These are phyloP conservation scores for Eucalyptus regnans DNA, from an alignment of 345 rosid species.

Conservation along the genomic window DNA sequence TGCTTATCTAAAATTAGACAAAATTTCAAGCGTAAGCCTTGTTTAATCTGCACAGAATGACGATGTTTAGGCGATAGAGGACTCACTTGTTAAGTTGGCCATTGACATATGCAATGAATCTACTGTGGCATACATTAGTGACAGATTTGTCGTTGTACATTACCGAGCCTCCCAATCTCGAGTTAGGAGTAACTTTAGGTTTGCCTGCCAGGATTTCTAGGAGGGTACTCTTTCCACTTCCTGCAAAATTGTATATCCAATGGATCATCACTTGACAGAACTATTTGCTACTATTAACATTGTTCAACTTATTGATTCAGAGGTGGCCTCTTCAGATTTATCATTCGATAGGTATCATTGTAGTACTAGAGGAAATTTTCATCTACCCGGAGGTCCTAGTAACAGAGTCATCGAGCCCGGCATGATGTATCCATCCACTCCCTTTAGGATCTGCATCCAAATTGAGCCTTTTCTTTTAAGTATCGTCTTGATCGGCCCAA, in stretches of 20 bases:
- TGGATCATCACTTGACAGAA: background rate
- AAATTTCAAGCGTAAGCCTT: background rate
- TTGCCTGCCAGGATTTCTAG: constrained; percentile 13
- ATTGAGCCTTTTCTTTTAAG: background rate
- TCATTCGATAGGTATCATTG: background rate
- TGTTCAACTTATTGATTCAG: background rate
- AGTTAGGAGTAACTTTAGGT: background rate
- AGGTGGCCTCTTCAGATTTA: background rate
- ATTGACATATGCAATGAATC: constrained; percentile 8
- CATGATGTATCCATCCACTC: constrained; percentile 20
- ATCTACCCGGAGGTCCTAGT: constrained; percentile 21
- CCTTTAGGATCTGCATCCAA: constrained; percentile 10
- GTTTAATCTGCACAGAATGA: background rate
- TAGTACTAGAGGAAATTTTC: background rate
- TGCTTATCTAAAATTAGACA: background rate
- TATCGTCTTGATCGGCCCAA: constrained; percentile 7
- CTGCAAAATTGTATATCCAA: background rate
- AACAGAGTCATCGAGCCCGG: constrained; percentile 16
- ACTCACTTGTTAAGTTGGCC: constrained; percentile 15
- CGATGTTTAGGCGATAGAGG: background rate
- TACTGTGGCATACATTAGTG: constrained; percentile 5
- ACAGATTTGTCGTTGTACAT: constrained; percentile 10
- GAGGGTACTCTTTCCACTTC: constrained; percentile 17
- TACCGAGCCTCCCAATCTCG: constrained; percentile 4
- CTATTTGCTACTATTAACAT: background rate